Percentiles rank a stretch among this genome's conserved stretches.
Conservation (phyloP, 2,329 filamentous ascomycete species). For the Parafenestella ontariensis region DNA sequence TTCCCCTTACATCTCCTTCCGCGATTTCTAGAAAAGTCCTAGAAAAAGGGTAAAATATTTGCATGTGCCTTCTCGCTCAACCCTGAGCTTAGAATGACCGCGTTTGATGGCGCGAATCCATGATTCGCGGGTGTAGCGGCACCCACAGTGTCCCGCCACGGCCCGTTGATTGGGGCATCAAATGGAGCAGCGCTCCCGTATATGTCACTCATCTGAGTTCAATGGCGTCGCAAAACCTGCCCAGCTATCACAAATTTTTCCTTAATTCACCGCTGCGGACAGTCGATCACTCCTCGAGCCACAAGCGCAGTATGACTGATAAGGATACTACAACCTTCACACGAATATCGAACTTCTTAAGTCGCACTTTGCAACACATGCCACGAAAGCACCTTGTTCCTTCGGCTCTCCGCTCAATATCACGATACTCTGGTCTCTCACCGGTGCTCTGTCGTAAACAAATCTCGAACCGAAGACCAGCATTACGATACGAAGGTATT, state of each 20-base stretch:
- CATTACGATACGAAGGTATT: not conserved
- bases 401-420: not conserved
- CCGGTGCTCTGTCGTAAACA: not conserved
- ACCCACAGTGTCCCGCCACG: not conserved
- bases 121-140: not conserved
- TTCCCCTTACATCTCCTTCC: not conserved
- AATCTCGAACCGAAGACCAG: not conserved
- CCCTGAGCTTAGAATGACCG: not conserved
- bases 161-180: not conserved
- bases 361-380: constrained; percentile 1
- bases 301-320: not conserved
- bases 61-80: not conserved
- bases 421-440: not conserved
- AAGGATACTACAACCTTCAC: not conserved
- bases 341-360: not conserved
- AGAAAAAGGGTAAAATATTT: not conserved
- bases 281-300: not conserved
- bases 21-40: too few species aligned
- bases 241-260: not conserved
- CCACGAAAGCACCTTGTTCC: not conserved
- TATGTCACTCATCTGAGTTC: constrained; percentile 5
- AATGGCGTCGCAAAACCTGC: constrained; percentile 2
- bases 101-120: not conserved
- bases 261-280: not conserved
- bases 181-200: not conserved